phyloP scores from a whole-genome alignment of 2,329 filamentous ascomycete species.

The Alternaria atra region DNA sequence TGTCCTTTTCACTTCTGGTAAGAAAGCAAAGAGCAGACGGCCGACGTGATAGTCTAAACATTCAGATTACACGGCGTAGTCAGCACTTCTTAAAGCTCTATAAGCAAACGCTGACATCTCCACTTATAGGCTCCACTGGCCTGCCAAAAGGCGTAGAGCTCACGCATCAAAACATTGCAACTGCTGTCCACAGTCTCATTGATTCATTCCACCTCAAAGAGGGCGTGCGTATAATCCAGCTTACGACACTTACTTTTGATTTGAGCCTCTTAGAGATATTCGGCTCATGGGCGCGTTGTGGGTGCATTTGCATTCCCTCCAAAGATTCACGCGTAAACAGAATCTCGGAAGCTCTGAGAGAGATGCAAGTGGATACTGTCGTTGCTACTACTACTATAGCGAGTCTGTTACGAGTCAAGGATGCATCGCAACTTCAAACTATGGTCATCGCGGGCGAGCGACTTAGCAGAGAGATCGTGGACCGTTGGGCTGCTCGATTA shows the following conservation, averaged over 20 bases:
- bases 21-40: background rate
- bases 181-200: background rate
- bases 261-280: background rate
- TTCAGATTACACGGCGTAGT: background rate
- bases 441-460: background rate
- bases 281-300: background rate
- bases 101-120: background rate
- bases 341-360: background rate
- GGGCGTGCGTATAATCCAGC: background rate
- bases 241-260: background rate
- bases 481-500: background rate
- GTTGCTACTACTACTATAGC: background rate
- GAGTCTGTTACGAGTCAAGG: background rate
- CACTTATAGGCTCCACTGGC: background rate
- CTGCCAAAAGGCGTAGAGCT: background rate
- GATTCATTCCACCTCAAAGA: background rate
- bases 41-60: background rate
- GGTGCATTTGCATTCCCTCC: background rate
- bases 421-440: background rate
- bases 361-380: background rate
- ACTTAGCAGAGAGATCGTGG: background rate
- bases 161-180: background rate
- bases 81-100: background rate
- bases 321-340: background rate
- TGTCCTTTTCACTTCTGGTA: background rate